Evolutionary conservation across 2,329 filamentous ascomycete species (phyloP).

Genomic region (Hypoxylon sp.): DNA sequence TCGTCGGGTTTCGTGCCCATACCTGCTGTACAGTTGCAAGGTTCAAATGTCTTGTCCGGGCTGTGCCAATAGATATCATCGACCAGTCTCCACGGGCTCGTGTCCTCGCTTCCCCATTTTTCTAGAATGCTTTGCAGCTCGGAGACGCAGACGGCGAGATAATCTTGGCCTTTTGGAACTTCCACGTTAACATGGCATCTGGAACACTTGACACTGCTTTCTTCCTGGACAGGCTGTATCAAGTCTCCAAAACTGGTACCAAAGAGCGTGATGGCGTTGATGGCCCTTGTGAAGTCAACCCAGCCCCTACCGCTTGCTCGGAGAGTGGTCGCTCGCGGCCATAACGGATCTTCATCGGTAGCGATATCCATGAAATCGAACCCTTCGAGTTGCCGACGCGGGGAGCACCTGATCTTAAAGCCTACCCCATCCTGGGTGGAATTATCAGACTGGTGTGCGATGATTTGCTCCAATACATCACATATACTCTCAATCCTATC

Average conservation of each 20-base stretch:
- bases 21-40: slow-evolving; percentile 16
- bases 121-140: slow-evolving; percentile 22
- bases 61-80: slow-evolving; percentile 32
- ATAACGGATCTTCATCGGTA: slow-evolving; percentile 32
- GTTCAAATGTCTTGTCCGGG: slow-evolving; percentile 25
- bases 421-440: slow-evolving; percentile 22
- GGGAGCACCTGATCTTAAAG: slow-evolving; percentile 11
- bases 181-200: background rate
- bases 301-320: slow-evolving; percentile 37
- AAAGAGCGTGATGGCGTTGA: slow-evolving; percentile 39
- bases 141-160: slow-evolving; percentile 19
- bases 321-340: slow-evolving; percentile 31
- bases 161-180: slow-evolving; percentile 15
- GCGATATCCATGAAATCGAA: slow-evolving; percentile 46
- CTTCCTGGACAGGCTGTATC: slow-evolving; percentile 9
- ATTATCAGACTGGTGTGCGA: slow-evolving; percentile 33
- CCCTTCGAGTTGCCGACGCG: slow-evolving; percentile 41
- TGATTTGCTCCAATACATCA: slow-evolving; percentile 39
- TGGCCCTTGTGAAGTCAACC: slow-evolving; percentile 44
- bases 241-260: slow-evolving; percentile 38
- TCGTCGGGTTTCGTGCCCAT: background rate
- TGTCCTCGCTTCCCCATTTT: slow-evolving; percentile 8
- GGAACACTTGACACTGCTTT: background rate
- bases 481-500: slow-evolving; percentile 38
- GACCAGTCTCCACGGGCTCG: slow-evolving; percentile 15